A percentile compares a stretch with the other conserved stretches of the same genome.
Conservation (phyloP, 1,139 yeast species). For the Hyphopichia fennica region DNA sequence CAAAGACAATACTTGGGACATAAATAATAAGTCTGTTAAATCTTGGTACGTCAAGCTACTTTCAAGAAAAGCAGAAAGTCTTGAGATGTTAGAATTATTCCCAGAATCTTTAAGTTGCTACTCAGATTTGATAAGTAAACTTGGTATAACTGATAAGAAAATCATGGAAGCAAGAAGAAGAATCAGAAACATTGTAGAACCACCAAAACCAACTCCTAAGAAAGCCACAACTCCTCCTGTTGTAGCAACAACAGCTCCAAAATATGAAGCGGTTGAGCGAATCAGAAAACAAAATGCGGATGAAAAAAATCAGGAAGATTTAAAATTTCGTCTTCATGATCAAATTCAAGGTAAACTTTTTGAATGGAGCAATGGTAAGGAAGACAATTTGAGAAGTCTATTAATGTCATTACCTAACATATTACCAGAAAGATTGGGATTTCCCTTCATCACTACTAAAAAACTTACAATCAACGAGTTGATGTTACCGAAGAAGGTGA, state of each 20-base stretch:
- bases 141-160: slow-evolving; percentile 63
- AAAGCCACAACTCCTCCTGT: slow-evolving; percentile 13
- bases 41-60: slow-evolving; percentile 75
- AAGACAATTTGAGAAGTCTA: slow-evolving; percentile 73
- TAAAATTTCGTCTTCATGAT: slow-evolving; percentile 61
- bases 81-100: slow-evolving; percentile 75
- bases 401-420: slow-evolving; percentile 65
- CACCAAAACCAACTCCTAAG: slow-evolving; percentile 21
- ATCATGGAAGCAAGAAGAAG: slow-evolving; percentile 82
- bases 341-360: slow-evolving; percentile 53
- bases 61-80: slow-evolving; percentile 75
- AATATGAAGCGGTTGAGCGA: slow-evolving; percentile 42
- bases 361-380: slow-evolving; percentile 73
- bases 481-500: slow-evolving; percentile 89
- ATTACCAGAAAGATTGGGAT: slow-evolving; percentile 62
- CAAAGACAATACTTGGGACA: slow-evolving; percentile 16
- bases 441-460: slow-evolving; percentile 40
- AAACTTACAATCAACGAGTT: slow-evolving; percentile 61
- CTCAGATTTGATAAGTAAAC: slow-evolving; percentile 56
- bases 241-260: slow-evolving; percentile 13
- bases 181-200: slow-evolving; percentile 65
- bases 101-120: slow-evolving; percentile 63
- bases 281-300: slow-evolving; percentile 48
- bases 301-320: slow-evolving; percentile 53
- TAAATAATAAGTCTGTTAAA: slow-evolving; percentile 57